Percentiles rank a stretch among this genome's conserved stretches.
These are phyloP conservation scores for Trichoderma parareesei DNA, from an alignment of 495 filamentous ascomycete species.

Conservation along the genomic window DNA sequence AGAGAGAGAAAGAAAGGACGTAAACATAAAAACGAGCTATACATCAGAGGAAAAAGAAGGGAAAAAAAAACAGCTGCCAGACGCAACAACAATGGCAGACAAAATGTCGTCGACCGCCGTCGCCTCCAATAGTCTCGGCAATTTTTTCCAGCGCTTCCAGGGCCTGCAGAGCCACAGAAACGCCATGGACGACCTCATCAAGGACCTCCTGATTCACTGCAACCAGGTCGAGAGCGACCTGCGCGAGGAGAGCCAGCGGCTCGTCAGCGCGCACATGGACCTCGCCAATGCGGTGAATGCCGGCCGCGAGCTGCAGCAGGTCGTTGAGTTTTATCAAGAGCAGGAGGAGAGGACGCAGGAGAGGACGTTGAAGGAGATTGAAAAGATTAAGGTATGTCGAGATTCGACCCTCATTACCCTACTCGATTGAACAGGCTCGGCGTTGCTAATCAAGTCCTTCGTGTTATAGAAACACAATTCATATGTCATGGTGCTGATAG, in stretches of 20 bases:
- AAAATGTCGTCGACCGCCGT: too few relatives aligned
- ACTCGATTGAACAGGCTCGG: neutral
- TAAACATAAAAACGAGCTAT: too few relatives aligned
- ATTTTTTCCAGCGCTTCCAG: too few relatives aligned
- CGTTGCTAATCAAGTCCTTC: too few relatives aligned
- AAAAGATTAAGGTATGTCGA: neutral
- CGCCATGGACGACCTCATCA: too few relatives aligned
- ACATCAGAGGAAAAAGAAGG: too few relatives aligned
- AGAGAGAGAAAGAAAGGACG: too few relatives aligned
- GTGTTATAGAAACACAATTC: constrained; percentile 57
- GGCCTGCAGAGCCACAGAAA: too few relatives aligned
- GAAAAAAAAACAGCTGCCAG: too few relatives aligned
- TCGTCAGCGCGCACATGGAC: constrained; percentile 32
- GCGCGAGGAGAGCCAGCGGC: constrained; percentile 27
- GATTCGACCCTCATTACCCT: neutral
- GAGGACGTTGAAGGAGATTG: neutral
- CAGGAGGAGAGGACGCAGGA: constrained; percentile 15
- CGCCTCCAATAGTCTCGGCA: too few relatives aligned
- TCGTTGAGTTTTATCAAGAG: constrained; percentile 26
- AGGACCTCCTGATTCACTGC: constrained; percentile 39
- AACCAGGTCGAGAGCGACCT: constrained; percentile 27
- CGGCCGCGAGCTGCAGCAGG: constrained; percentile 36
- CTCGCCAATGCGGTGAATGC: constrained; percentile 31
- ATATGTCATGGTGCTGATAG: constrained; percentile 67
- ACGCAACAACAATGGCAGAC: too few relatives aligned